Evolutionary conservation across 257 asterid genomes (phyloP).

Genomic region (Leonotis leonurus): DNA sequence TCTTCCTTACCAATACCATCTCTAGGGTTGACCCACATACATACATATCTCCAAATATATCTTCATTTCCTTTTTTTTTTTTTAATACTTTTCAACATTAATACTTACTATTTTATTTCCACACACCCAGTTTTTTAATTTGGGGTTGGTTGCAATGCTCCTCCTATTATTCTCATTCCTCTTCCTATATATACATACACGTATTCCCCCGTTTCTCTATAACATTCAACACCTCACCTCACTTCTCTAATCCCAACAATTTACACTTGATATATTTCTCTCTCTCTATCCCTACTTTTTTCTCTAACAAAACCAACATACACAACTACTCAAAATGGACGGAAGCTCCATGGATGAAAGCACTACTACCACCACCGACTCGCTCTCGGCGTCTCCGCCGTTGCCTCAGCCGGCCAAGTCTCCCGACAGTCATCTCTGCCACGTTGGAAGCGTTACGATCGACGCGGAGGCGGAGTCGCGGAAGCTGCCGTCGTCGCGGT

Average conservation of each 20-base stretch:
- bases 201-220: neutral
- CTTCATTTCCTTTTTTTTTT: too few species aligned
- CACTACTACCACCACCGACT: constrained; percentile 51
- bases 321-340: constrained; percentile 23
- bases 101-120: constrained; percentile 3
- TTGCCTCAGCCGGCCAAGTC: constrained; percentile 33
- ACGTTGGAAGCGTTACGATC: constrained; percentile 50
- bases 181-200: constrained; percentile 7
- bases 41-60: constrained; percentile 23
- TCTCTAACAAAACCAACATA: too few species aligned
- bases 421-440: constrained; percentile 48
- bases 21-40: constrained; percentile 86
- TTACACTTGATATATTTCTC: too few species aligned
- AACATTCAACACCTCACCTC: constrained; percentile 19
- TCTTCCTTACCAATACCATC: too few species aligned
- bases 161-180: too few species aligned
- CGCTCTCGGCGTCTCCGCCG: constrained; percentile 17
- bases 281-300: too few species aligned
- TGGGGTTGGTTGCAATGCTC: too few species aligned
- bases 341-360: constrained; percentile 47
- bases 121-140: too few species aligned
- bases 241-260: constrained; percentile 1
- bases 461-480: constrained; percentile 75
- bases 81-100: neutral
- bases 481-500: constrained; percentile 75